Conservation (phyloP, 352 stramenopile genomes). For the Phytophthora syringae region DNA sequence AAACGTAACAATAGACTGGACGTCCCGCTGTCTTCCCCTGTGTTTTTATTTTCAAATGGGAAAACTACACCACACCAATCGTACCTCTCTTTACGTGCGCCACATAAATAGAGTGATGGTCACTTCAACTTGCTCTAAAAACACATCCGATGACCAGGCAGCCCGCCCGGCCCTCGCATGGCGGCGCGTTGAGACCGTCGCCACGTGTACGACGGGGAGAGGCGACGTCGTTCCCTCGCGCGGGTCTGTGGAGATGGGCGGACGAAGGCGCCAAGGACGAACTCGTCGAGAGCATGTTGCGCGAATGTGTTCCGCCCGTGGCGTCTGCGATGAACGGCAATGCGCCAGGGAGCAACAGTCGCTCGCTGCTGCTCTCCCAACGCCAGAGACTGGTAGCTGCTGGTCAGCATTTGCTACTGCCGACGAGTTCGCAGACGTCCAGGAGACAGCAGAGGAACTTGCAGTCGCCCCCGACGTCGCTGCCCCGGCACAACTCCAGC, state of each 20-base stretch:
- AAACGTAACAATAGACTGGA: constrained; percentile 37
- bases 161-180: constrained; percentile 6
- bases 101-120: constrained; percentile 10
- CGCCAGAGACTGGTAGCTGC: constrained; percentile 15
- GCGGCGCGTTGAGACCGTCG: constrained; percentile 9
- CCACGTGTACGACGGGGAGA: constrained; percentile 29
- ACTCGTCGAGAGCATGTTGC: constrained; percentile 62
- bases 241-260: constrained; percentile 67
- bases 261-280: constrained; percentile 41
- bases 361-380: constrained; percentile 18
- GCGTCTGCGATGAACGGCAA: constrained; percentile 9
- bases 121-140: constrained; percentile 4
- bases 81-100: constrained; percentile 5
- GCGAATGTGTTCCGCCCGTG: constrained; percentile 46
- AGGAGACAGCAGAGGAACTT: constrained; percentile 17
- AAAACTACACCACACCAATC: too few species aligned
- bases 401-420: constrained; percentile 11
- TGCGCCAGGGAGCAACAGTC: constrained; percentile 11
- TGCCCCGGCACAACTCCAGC: constrained; percentile 18
- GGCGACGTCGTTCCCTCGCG: constrained; percentile 47
- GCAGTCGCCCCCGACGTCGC: constrained; percentile 23
- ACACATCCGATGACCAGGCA: neutral
- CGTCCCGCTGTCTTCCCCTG: constrained; percentile 14
- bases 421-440: constrained; percentile 2
- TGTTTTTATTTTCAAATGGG: constrained; percentile 16